Conservation (phyloP, 139 green algal genomes). For the Nannochloris sp. region DNA sequence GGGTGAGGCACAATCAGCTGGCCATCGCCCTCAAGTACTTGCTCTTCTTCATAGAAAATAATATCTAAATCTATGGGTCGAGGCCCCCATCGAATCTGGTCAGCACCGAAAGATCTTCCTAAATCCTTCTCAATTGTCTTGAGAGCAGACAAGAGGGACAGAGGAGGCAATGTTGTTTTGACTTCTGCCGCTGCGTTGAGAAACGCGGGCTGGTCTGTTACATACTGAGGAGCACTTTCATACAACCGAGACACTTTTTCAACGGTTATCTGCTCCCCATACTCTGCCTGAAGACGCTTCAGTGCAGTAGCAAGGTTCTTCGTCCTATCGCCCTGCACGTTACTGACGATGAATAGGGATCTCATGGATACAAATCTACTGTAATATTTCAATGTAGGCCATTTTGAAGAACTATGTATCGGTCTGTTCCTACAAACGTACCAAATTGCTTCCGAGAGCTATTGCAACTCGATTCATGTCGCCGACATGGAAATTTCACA, state of each 20-base stretch:
- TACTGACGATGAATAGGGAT: not conserved
- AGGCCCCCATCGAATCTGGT: conserved; percentile 59
- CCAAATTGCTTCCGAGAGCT: conserved; percentile 3
- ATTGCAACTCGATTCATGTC: conserved; percentile 1
- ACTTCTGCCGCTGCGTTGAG: conserved; percentile 75
- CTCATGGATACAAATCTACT: not conserved
- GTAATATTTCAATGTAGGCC: not conserved
- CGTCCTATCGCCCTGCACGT: not conserved
- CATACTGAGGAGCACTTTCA: conserved; percentile 69
- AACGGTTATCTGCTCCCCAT: conserved; percentile 34
- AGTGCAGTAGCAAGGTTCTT: not conserved
- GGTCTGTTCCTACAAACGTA: not conserved
- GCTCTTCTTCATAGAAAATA: conserved; percentile 70
- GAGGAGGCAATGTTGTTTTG: conserved; percentile 43
- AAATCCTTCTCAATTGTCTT: conserved; percentile 68
- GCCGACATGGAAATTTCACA: not conserved
- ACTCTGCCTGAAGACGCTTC: not conserved
- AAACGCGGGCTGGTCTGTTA: conserved; percentile 78
- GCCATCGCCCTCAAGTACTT: conserved; percentile 19
- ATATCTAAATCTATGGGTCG: conserved; percentile 94
- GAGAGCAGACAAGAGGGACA: conserved; percentile 47
- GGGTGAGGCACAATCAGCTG: conserved; percentile 64
- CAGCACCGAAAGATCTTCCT: conserved; percentile 42
- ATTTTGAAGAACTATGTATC: not conserved
- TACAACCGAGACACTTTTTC: conserved; percentile 66